These are phyloP conservation scores for Xerocomus alliaceus DNA, from an alignment of 1,284 basidiomycete genomes.

Conservation along the genomic window DNA sequence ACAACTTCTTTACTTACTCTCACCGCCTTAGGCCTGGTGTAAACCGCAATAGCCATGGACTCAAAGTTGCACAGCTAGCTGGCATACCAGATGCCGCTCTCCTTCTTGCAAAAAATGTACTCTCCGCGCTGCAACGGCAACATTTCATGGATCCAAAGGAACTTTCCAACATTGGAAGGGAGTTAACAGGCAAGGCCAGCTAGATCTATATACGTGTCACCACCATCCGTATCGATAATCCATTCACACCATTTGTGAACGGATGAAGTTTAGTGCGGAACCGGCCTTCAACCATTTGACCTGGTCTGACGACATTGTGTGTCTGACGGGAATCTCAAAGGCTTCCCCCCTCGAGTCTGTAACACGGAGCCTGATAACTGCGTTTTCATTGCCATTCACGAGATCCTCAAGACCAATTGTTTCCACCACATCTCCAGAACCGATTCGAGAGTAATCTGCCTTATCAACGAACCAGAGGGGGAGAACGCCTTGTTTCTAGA, in stretches of 20 bases:
- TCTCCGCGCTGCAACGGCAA: conserved; percentile 48
- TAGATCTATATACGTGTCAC: conserved; percentile 6
- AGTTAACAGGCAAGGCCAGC: conserved; percentile 10
- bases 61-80: conserved; percentile 89
- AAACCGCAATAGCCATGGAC: conserved; percentile 90
- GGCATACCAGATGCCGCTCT: conserved; percentile 79
- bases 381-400: conserved; percentile 56
- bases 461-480: conserved; percentile 92
- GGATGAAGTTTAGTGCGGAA: conserved; percentile 86
- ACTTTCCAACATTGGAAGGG: conserved; percentile 35
- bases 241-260: conserved; percentile 53
- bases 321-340: conserved; percentile 76
- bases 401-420: conserved; percentile 51
- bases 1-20: conserved; percentile 81
- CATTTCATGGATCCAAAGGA: conserved; percentile 32
- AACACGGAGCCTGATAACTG: conserved; percentile 71
- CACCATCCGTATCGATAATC: not conserved
- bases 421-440: conserved; percentile 69
- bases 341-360: conserved; percentile 69
- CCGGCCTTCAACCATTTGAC: conserved; percentile 86
- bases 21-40: conserved; percentile 84
- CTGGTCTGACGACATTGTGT: conserved; percentile 91
- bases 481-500: conserved; percentile 91
- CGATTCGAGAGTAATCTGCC: conserved; percentile 82
- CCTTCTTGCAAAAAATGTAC: conserved; percentile 59